Evolutionary conservation across 2,329 filamentous ascomycete genomes (phyloP), one percentile per base, ranked within the genome.

Genomic region (Penicillium corylophilum): DNA sequence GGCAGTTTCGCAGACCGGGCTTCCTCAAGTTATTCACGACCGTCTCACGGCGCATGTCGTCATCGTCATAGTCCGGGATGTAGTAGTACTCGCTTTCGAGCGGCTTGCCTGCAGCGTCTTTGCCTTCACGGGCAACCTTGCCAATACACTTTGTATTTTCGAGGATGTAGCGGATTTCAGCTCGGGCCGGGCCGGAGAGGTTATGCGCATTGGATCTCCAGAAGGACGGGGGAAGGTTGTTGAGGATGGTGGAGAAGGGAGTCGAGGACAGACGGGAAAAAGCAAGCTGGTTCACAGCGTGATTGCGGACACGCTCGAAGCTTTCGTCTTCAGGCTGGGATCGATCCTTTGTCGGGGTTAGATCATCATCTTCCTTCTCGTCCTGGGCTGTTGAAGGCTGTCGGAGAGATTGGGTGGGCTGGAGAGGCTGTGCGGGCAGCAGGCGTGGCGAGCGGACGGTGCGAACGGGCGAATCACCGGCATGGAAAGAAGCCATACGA

Each of bases 11-110:
- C 65, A 99, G 76, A 63, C 90, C 94, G 39, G 92, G 93, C 74
- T 95, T 96, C 50, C 90, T 82, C 69, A 96, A 77, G 47, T 90
- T 89, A 60, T 92, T 86, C 1, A 92, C 90, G 13, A 96, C 90
- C 20, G 91, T 88, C 48, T 90, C 82, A 46, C 89, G 84, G 53
- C 93, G 83, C 67, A 87, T 83, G 57, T 86, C 82, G 67, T 97
- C 91, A 2, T 81, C 78, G 68, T 99, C 94, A 65, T 85, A 81
- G 71, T 97, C 93, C 0, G 92, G 89, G 7, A 96, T 80, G 67
- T 99, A 99, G 74, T 97, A 97, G 71, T 95, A 97, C 71, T 99
- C 92, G 77, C 89, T 95, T 78, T 99, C 93, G 1, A 99, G 82
- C 6, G 87, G 77, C 76, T 96, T 94, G 61, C 94, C 94, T 0